Evolutionary conservation across 257 asterid species (phyloP).

Genomic region (Fraxinus americana): DNA sequence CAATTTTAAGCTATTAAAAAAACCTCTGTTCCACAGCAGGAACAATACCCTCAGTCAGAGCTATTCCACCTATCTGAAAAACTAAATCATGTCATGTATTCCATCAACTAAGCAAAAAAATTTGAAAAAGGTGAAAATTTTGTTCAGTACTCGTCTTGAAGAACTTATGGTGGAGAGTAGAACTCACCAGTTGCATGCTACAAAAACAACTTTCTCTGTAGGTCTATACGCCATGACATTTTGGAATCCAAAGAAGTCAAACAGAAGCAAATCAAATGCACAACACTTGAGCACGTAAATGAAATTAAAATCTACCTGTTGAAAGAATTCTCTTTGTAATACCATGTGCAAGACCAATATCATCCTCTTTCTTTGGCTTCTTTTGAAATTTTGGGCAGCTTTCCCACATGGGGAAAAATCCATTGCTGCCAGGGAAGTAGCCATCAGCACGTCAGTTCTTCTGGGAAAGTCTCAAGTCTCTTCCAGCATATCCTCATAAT

Average conservation of each 20-base stretch:
- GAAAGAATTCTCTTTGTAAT: constrained; percentile 88
- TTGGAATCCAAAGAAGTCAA: constrained; percentile 25
- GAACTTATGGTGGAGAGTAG: constrained; percentile 15
- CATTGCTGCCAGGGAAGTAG: constrained; percentile 54
- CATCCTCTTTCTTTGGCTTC: constrained; percentile 77
- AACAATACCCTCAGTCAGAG: constrained; percentile 73
- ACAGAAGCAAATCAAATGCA: constrained; percentile 22
- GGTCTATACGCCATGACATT: constrained; percentile 77
- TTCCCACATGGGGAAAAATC: constrained; percentile 85
- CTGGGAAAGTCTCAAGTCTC: constrained; percentile 71
- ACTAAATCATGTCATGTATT: constrained; percentile 28
- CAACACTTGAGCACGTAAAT: constrained; percentile 18
- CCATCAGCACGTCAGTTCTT: constrained; percentile 58
- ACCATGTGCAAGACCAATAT: constrained; percentile 91
- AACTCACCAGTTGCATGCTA: constrained; percentile 92
- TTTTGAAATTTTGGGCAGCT: constrained; percentile 70
- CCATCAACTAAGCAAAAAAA: background rate
- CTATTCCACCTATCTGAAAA: constrained; percentile 88
- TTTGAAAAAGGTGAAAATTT: too few species aligned
- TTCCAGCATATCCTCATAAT: constrained; percentile 93
- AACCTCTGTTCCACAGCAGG: constrained; percentile 97
- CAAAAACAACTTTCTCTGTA: constrained; percentile 95
- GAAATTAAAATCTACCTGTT: constrained; percentile 50
- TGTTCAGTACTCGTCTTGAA: background rate
- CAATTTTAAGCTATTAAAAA: constrained; percentile 16